phyloP scores from a whole-genome alignment of 148 eudicot species.

The Bassia scoparia region DNA sequence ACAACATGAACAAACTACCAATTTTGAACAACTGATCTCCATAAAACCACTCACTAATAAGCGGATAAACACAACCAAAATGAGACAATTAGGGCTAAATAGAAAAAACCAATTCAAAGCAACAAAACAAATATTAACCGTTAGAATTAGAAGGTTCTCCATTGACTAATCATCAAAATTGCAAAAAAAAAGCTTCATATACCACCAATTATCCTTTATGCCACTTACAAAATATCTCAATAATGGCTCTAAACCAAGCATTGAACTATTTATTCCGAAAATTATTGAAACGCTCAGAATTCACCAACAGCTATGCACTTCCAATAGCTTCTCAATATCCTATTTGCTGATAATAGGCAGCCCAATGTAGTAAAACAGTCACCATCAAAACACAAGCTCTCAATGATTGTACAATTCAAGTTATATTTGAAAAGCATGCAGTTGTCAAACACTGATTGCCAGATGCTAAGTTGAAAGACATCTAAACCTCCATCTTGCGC shows the following conservation, averaged over 20 bases:
- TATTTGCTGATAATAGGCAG: background rate
- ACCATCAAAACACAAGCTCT: background rate
- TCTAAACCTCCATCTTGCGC: conserved; percentile 99
- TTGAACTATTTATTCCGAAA: background rate
- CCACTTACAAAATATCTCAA: background rate
- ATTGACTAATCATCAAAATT: background rate
- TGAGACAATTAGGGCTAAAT: no score
- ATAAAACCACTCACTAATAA: no score
- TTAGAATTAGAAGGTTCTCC: no score
- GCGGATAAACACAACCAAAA: no score
- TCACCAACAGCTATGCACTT: conserved; percentile 9
- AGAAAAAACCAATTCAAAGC: no score
- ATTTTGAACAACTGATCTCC: no score
- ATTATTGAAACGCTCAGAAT: background rate
- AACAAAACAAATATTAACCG: no score
- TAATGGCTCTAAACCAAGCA: background rate
- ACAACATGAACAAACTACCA: no score
- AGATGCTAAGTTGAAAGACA: conserved; percentile 85
- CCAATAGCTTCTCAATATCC: background rate
- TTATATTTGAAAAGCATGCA: conserved; percentile 60
- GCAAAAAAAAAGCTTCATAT: background rate
- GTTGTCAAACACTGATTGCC: conserved; percentile 86
- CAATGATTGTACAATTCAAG: conserved; percentile 51
- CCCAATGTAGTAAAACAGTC: no score
- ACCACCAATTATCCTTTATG: background rate